Evolutionary conservation across 2,329 filamentous ascomycete genomes (phyloP).

Genomic region (Blastomyces gilchristii): DNA sequence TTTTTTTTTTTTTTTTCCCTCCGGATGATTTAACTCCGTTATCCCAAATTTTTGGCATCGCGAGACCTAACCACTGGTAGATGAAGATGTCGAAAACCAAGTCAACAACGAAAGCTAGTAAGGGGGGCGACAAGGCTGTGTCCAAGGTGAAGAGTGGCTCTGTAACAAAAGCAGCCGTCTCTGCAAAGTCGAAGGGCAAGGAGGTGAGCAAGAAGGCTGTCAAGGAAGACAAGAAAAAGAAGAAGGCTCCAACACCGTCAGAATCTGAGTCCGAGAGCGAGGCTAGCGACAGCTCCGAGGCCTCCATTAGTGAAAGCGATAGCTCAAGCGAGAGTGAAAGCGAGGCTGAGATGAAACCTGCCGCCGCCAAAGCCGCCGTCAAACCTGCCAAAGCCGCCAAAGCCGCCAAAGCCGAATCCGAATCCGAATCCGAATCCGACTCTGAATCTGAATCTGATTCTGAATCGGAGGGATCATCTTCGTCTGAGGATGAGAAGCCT

Average conservation of each 20-base stretch:
- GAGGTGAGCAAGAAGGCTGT: constrained; percentile 24
- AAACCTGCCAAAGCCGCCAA: constrained; percentile 29
- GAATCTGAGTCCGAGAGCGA: constrained; percentile 27
- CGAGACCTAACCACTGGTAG: constrained; percentile 17
- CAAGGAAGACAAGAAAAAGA: constrained; percentile 25
- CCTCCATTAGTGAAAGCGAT: constrained; percentile 25
- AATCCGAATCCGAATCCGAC: constrained; percentile 23
- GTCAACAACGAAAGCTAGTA: constrained; percentile 16
- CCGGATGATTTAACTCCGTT: neutral
- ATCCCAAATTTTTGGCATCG: neutral
- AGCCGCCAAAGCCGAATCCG: constrained; percentile 23
- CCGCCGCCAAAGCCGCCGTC: constrained; percentile 20
- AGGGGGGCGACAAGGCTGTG: constrained; percentile 32
- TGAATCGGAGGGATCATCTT: constrained; percentile 21
- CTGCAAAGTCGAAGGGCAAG: constrained; percentile 28
- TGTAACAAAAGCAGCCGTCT: constrained; percentile 37
- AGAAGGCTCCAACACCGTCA: constrained; percentile 35
- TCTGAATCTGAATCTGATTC: constrained; percentile 29
- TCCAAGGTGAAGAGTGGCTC: constrained; percentile 40
- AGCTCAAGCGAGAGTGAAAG: constrained; percentile 22
- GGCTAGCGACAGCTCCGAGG: constrained; percentile 27
- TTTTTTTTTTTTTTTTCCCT: neutral
- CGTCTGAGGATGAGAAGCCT: constrained; percentile 20
- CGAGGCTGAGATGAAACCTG: constrained; percentile 22
- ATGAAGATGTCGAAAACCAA: constrained; percentile 40